phyloP scores from a whole-genome alignment of 257 asterid genomes.

The Solanum sparsipilum region DNA sequence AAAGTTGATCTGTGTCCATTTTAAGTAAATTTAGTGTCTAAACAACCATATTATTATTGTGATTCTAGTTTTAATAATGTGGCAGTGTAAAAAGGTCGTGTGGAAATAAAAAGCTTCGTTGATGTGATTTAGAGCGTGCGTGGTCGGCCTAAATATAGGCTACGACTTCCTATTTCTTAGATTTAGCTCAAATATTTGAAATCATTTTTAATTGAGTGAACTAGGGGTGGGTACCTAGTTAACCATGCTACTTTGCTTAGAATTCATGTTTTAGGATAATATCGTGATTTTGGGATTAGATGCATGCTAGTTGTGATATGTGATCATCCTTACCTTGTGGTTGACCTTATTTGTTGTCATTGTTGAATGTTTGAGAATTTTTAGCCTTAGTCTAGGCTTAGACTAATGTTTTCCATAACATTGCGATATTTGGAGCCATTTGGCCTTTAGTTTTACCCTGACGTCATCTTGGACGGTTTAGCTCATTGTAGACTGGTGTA shows the following conservation, averaged over 20 bases:
- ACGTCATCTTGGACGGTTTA: not conserved
- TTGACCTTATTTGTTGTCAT: not conserved
- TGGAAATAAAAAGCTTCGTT: accelerated
- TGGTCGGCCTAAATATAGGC: not conserved
- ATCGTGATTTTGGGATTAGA: not conserved
- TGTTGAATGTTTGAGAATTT: not conserved
- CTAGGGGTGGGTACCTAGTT: accelerated
- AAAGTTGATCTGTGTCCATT: not conserved
- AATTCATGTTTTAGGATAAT: too few species aligned
- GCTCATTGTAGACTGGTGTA: not conserved
- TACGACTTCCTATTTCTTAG: not conserved
- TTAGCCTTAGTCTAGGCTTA: not conserved
- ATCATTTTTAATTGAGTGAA: not conserved
- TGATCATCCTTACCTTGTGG: not conserved
- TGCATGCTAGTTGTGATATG: not conserved
- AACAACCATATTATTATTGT: not conserved
- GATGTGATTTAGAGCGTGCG: not conserved
- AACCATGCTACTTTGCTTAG: not conserved
- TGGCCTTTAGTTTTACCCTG: not conserved
- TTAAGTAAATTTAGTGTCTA: not conserved
- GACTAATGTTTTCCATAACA: not conserved
- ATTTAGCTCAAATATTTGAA: not conserved
- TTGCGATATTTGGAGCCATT: not conserved
- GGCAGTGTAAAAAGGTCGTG: accelerated
- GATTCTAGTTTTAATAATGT: not conserved